Conservation (phyloP, 2,329 filamentous ascomycete species). For the Sclerotinia minor region DNA sequence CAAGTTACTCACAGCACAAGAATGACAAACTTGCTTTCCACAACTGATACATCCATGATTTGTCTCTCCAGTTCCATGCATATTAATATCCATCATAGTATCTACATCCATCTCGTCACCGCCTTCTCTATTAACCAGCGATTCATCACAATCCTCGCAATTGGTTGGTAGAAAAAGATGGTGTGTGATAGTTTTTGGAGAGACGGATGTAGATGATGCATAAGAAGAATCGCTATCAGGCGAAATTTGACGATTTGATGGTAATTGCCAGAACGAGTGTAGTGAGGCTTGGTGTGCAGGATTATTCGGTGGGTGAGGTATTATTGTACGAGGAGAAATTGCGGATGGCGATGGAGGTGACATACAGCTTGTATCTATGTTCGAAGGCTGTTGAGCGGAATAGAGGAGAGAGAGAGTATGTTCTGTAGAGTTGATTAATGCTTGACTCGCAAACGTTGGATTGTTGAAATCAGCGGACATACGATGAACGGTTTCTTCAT, state of each 20-base stretch:
- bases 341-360: slow-evolving; percentile 28
- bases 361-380: slow-evolving; percentile 31
- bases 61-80: slow-evolving; percentile 31
- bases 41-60: slow-evolving; percentile 51
- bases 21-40: slow-evolving; percentile 57
- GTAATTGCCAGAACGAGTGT: slow-evolving; percentile 63
- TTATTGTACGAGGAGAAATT: slow-evolving; percentile 29
- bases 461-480: slow-evolving; percentile 25
- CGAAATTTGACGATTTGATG: slow-evolving; percentile 40
- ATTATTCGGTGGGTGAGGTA: slow-evolving; percentile 30
- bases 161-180: slow-evolving; percentile 39
- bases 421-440: slow-evolving; percentile 35
- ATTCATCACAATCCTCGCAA: slow-evolving; percentile 57
- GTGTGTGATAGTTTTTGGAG: slow-evolving; percentile 26
- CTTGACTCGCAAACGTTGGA: neutral
- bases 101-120: slow-evolving; percentile 48
- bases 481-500: slow-evolving; percentile 49
- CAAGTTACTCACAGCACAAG: slow-evolving; percentile 60
- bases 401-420: slow-evolving; percentile 60
- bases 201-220: slow-evolving; percentile 30
- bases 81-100: slow-evolving; percentile 43
- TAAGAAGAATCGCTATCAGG: slow-evolving; percentile 39
- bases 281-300: slow-evolving; percentile 52
- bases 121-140: slow-evolving; percentile 34
- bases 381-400: slow-evolving; percentile 51